These are phyloP conservation scores for Boletus sensibilis DNA, from an alignment of 768 basidiomycete genomes.

Conservation along the genomic window DNA sequence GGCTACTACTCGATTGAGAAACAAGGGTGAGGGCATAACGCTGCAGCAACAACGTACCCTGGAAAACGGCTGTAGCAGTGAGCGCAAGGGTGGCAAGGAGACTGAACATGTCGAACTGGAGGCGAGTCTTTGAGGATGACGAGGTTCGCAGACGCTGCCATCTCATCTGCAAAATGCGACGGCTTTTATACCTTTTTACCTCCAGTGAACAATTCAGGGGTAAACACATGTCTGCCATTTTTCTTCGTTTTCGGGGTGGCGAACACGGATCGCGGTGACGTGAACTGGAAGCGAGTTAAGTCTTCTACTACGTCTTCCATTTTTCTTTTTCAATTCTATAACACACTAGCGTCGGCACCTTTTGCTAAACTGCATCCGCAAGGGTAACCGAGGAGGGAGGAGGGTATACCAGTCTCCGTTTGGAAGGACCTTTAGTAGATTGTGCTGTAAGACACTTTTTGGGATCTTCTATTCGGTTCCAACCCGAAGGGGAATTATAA, in stretches of 20 bases:
- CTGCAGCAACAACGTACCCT: constrained; percentile 14
- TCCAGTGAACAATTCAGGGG: too few relatives aligned
- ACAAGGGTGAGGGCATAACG: neutral
- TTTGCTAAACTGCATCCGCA: too few relatives aligned
- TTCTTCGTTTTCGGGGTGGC: neutral
- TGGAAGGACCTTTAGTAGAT: too few relatives aligned
- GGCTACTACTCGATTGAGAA: constrained; percentile 36
- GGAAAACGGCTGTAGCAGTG: constrained; percentile 7
- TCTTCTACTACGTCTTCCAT: too few relatives aligned
- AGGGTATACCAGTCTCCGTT: too few relatives aligned
- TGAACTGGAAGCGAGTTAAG: too few relatives aligned
- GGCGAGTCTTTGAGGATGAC: neutral
- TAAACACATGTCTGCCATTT: neutral
- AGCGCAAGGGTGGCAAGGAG: constrained; percentile 16
- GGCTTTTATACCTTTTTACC: constrained; percentile 18
- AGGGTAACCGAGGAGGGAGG: too few relatives aligned
- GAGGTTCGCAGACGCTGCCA: neutral
- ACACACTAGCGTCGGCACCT: too few relatives aligned
- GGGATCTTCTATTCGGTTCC: too few relatives aligned
- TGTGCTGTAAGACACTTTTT: too few relatives aligned
- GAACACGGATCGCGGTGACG: neutral
- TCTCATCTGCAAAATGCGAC: neutral
- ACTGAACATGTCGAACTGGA: constrained; percentile 17
- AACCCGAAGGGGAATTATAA: too few relatives aligned
- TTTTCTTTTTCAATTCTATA: too few relatives aligned